Conservation (phyloP, 129 eudicot genomes). For the Deinandra increscens region DNA sequence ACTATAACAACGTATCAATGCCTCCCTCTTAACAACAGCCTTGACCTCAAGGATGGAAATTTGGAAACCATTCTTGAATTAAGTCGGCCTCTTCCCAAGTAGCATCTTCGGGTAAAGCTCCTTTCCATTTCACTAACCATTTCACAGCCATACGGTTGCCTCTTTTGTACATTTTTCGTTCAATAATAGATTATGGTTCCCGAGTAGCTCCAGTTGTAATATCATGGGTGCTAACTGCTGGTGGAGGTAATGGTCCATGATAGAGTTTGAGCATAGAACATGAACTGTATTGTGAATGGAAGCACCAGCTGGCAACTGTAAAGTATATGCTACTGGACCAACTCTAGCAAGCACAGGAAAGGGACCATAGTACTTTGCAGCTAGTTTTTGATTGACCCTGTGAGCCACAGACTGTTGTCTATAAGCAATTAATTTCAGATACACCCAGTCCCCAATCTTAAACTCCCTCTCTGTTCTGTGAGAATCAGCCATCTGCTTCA, state of each 20-base stretch:
- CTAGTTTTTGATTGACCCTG: neutral
- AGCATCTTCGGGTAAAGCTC: neutral
- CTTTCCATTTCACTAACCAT: neutral
- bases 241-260: neutral
- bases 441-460: neutral
- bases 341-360: neutral
- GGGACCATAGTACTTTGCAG: neutral
- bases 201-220: no score
- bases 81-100: neutral
- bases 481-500: neutral
- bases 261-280: neutral
- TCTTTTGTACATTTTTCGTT: no score
- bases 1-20: no score
- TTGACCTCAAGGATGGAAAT: neutral
- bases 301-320: neutral
- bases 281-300: neutral
- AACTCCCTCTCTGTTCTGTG: neutral
- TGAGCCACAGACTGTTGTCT: neutral
- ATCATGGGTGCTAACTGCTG: neutral
- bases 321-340: neutral
- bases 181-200: neutral
- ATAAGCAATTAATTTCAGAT: neutral
- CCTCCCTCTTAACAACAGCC: no score
- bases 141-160: neutral
- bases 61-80: neutral